Base-by-base conservation (phyloP, 345 rosid genomes). In the Psidium friedrichsthalianum region DNA sequence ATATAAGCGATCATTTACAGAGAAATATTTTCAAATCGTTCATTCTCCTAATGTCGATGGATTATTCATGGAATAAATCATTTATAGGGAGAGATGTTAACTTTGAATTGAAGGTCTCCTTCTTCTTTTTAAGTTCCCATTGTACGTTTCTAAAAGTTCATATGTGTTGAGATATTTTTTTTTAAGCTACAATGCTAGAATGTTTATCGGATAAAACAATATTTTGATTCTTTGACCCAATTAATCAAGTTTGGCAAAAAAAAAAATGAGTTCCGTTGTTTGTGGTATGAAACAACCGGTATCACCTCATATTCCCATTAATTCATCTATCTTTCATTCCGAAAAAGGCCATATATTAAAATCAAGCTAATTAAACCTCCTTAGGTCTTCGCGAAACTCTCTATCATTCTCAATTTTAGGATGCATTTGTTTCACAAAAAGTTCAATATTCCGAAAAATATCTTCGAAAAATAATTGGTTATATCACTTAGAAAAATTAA, bases 341-440 rank as follows among this genome's bases (percentile, higher is more conserved):
- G 9, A 6, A 6, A 5, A 59, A 59, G 8, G 20, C 16, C 11
- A 27, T 27, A 27, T 64, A 8, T 64, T 1, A 32, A 8, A 64
- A 64, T 64, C 24, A 64, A 64, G 76, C 76, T 0, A 32, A 29
- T 36, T 15, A 61, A 29, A 32, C 0, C 3, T 32, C 47, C 0
- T 64, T 64, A 16, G 2, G 3, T 2, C 0, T 4, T 5, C 6
- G 32, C 6, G 1, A 32, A 32, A 69, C 25, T 18, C 42, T 69
- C 0, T 9, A 69, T 0, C 13, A 8, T 9, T 18, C 36, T 69
- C 0, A 0, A 69, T n/a, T 4, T 69, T 9, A 69, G 10, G 13
- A 13, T 49, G 51, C 1, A 1, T 11, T 49, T 49, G 51, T 49
- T 49, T 49, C 51, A 11, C 51, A 6, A 49, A 49, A 49, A 47